Base-by-base conservation (phyloP, 306 rosid species). In the Neltuma alba region DNA sequence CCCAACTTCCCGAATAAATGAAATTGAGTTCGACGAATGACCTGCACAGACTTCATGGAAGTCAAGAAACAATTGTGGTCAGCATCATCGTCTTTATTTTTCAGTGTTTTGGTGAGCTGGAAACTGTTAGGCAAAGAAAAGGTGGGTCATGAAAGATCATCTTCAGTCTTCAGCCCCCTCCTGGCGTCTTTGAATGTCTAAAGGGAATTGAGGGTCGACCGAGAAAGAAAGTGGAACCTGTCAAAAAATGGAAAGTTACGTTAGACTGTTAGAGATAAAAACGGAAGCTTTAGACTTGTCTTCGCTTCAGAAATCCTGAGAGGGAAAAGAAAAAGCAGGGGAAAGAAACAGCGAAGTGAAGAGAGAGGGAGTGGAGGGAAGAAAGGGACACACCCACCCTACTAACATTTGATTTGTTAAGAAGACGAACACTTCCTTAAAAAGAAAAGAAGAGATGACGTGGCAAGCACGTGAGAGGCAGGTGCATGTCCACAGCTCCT, bases 71-170 rank as follows among this genome's bases (percentile, higher is more conserved):
- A 70, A 78, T 69, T 45, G 64, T 36, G 81, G 45, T 78, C 42
- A 68, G 61, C 78, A 40, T 40, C 48, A 25, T 37, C 13, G n/a
- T 37, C 16, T 25, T 57, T 57, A 25, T 25, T 77, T 62, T 71
- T 75, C 76, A n/a, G 44, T 64, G 82, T 74, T 76, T 72, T 54
- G 86, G 86, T 7, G 75, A 83, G 83, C 38, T 47, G 74, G 70
- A 83, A 21, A 86, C 73, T 81, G 80, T 77, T 54, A 21, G 79
- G 82, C 81, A 40, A 68, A 68, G 61, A 54, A 68, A 68, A 68
- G 16, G 73, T 58, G 52, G 86, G 74, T 77, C 68, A 83, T 72
- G 79, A 75, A 86, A 88, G 89, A 90, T 88, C 92, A n/a, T 60
- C 66, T 60, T 28, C 36, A 58, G 14, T 23, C 58, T 47, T 47